Evolutionary conservation across 805 yeast species (phyloP).

Genomic region (Saccharomycodes ludwigii): DNA sequence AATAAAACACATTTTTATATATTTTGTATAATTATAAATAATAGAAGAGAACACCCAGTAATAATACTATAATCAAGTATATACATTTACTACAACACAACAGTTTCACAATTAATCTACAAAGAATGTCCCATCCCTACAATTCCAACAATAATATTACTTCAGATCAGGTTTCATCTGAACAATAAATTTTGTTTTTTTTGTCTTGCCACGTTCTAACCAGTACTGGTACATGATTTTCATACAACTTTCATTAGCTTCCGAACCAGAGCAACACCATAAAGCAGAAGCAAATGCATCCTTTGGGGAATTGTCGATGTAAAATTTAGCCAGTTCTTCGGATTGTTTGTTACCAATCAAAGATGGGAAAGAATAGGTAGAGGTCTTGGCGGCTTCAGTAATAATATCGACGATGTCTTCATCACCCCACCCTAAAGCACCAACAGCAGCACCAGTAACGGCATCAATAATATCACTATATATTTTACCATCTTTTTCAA

Average conservation of each 20-base stretch:
- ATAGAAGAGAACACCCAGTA: too few species aligned
- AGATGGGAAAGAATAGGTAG: constrained; percentile 27
- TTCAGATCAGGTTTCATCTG: too few species aligned
- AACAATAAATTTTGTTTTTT: constrained; percentile 29
- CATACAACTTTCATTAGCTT: constrained; percentile 52
- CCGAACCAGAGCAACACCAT: constrained; percentile 52
- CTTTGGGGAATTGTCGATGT: constrained; percentile 26
- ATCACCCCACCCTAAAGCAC: constrained; percentile 34
- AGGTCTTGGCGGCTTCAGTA: constrained; percentile 24
- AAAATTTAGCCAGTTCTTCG: constrained; percentile 30
- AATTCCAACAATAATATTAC: too few species aligned
- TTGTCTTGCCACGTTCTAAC: constrained; percentile 29
- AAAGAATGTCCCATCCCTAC: too few species aligned
- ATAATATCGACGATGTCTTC: constrained; percentile 23
- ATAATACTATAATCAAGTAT: too few species aligned
- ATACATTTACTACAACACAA: too few species aligned
- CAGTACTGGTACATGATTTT: constrained; percentile 40
- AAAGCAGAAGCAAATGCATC: constrained; percentile 27
- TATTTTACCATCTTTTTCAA: constrained; percentile 29
- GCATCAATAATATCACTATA: constrained; percentile 28
- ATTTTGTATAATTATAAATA: too few species aligned
- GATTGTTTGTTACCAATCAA: constrained; percentile 24
- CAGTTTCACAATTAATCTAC: too few species aligned
- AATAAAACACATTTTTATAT: too few species aligned
- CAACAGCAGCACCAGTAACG: constrained; percentile 38